Percentiles rank a stretch among this genome's conserved stretches.
Conservation (phyloP, 352 stramenopile genomes). For the Halophytophthora batemanensis region DNA sequence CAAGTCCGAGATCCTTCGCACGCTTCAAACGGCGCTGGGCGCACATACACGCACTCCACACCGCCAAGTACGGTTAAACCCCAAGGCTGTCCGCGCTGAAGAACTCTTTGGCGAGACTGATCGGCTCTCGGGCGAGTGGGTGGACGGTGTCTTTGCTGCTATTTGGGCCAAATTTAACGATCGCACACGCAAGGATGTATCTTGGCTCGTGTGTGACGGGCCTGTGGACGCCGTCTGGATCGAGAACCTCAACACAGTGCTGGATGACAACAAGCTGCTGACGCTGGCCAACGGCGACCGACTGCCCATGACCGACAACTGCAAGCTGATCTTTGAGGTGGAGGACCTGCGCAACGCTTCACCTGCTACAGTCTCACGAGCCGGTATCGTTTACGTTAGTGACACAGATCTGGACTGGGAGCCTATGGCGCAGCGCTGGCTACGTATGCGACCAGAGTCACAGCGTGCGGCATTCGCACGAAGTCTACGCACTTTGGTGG, state of each 20-base stretch:
- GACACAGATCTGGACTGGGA: slow-evolving; percentile 77
- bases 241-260: slow-evolving; percentile 94
- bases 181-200: slow-evolving; percentile 68
- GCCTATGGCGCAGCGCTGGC: slow-evolving; percentile 62
- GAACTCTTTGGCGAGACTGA: slow-evolving; percentile 86
- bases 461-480: slow-evolving; percentile 43
- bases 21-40: slow-evolving; percentile 64
- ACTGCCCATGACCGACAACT: slow-evolving; percentile 88
- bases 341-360: slow-evolving; percentile 91
- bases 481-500: slow-evolving; percentile 56
- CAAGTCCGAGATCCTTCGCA: slow-evolving; percentile 71
- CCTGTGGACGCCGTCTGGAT: slow-evolving; percentile 94
- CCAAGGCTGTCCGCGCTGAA: slow-evolving; percentile 76
- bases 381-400: slow-evolving; percentile 91
- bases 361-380: slow-evolving; percentile 88
- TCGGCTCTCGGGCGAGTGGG: slow-evolving; percentile 70
- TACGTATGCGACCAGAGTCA: slow-evolving; percentile 40
- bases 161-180: slow-evolving; percentile 90
- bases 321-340: slow-evolving; percentile 93
- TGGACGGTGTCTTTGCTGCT: slow-evolving; percentile 74
- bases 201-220: slow-evolving; percentile 93
- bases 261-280: slow-evolving; percentile 94
- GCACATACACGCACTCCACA: slow-evolving; percentile 59
- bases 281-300: slow-evolving; percentile 92
- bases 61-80: slow-evolving; percentile 76